These are phyloP conservation scores for Trametopsis cervina DNA, from an alignment of 768 basidiomycete species.

Conservation along the genomic window DNA sequence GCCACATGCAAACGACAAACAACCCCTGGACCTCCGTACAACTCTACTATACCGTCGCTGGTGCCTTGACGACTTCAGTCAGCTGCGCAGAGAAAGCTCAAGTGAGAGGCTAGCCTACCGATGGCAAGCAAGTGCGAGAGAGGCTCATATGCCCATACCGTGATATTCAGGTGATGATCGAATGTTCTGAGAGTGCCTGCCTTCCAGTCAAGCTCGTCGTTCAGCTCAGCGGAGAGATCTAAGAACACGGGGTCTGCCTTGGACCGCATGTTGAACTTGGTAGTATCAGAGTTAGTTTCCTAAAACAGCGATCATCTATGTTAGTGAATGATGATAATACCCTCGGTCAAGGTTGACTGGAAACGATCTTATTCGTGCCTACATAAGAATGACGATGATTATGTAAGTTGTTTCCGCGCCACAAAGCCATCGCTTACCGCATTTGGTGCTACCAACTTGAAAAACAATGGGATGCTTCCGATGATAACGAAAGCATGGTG, in stretches of 20 bases:
- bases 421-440: too few species aligned
- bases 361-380: too few species aligned
- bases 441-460: too few species aligned
- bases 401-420: too few species aligned
- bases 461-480: too few species aligned
- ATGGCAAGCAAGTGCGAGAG: constrained; percentile 53
- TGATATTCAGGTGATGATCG: constrained; percentile 44
- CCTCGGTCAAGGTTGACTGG: too few species aligned
- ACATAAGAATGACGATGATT: too few species aligned
- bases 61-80: constrained; percentile 43
- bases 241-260: constrained; percentile 18
- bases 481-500: too few species aligned
- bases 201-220: constrained; percentile 53
- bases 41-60: constrained; percentile 47
- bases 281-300: constrained; percentile 2
- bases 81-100: background rate
- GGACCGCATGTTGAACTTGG: background rate
- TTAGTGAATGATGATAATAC: background rate
- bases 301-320: too few species aligned
- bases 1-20: constrained; percentile 41
- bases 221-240: constrained; percentile 53
- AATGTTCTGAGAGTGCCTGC: constrained; percentile 41
- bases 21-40: constrained; percentile 68
- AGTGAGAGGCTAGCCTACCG: constrained; percentile 33
- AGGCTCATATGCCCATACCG: constrained; percentile 51